Conservation (phyloP, 352 stramenopile species). For the Phytophthora idaei region DNA sequence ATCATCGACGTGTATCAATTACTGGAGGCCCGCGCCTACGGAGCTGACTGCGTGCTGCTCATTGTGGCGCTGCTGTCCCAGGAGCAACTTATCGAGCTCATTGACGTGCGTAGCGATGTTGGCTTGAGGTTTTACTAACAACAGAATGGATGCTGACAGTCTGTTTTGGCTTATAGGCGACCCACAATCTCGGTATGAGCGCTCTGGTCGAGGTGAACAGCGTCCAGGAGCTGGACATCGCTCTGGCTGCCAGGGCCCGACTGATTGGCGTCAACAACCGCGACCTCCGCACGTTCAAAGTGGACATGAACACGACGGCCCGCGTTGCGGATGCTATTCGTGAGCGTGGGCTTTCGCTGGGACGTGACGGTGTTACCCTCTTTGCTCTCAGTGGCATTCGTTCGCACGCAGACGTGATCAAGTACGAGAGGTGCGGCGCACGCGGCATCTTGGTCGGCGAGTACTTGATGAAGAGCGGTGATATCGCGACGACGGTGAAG, state of each 20-base stretch:
- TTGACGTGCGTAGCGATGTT: conserved; percentile 44
- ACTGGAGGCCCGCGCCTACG: conserved; percentile 93
- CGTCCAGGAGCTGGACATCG: conserved; percentile 94
- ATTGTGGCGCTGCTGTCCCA: conserved; percentile 94
- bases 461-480: conserved; percentile 96
- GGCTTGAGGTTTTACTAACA: not conserved
- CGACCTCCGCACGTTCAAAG: conserved; percentile 98
- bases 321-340: conserved; percentile 88
- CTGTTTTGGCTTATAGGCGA: conserved; percentile 51
- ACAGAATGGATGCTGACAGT: not conserved
- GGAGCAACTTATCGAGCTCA: conserved; percentile 58
- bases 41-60: conserved; percentile 97
- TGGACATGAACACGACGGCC: conserved; percentile 96
- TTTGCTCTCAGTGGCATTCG: conserved; percentile 97
- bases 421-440: conserved; percentile 91
- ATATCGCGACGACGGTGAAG: conserved; percentile 89
- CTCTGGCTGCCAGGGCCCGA: conserved; percentile 88
- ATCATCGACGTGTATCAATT: conserved; percentile 95
- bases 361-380: conserved; percentile 81
- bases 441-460: conserved; percentile 96
- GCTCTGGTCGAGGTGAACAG: conserved; percentile 98
- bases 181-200: conserved; percentile 94
- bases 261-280: conserved; percentile 99
- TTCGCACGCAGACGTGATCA: conserved; percentile 90
- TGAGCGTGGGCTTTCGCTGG: conserved; percentile 69